Evolutionary conservation across 2,329 filamentous ascomycete genomes (phyloP).

Genomic region (Diaporthe citriasiana): DNA sequence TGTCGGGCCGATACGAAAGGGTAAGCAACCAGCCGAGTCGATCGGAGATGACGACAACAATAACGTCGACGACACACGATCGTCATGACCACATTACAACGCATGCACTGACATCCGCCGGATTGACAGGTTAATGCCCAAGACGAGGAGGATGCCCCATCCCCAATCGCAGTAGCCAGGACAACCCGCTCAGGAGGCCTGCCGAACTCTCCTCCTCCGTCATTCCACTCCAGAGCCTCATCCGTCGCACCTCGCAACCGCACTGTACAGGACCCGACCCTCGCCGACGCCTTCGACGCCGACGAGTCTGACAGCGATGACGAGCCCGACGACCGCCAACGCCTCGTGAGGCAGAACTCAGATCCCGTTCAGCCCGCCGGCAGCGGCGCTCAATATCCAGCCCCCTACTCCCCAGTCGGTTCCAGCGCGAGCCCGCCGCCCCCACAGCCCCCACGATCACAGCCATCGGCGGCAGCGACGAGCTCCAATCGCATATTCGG

Average conservation of each 20-base stretch:
- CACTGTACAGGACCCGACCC: conserved; percentile 73
- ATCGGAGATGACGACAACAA: neutral
- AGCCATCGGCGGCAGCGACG: conserved; percentile 43
- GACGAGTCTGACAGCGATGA: conserved; percentile 83
- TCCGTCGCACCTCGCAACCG: conserved; percentile 69
- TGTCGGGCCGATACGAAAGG: conserved; percentile 71
- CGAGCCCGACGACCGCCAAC: conserved; percentile 85
- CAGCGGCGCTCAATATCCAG: neutral
- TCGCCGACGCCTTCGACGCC: conserved; percentile 93
- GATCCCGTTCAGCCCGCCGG: conserved; percentile 45
- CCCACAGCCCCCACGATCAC: conserved; percentile 46
- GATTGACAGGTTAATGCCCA: conserved; percentile 67
- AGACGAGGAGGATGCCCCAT: conserved; percentile 66
- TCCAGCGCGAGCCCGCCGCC: conserved; percentile 43
- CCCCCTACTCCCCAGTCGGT: conserved; percentile 12
- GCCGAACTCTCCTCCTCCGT: conserved; percentile 79
- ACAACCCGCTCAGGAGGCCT: conserved; percentile 53
- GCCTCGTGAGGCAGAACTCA: conserved; percentile 78
- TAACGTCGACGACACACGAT: neutral
- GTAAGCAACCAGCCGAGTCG: conserved; percentile 55
- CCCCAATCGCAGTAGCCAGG: conserved; percentile 53
- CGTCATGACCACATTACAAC: no score
- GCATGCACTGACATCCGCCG: conserved; percentile 24
- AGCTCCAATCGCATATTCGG: conserved; percentile 67
- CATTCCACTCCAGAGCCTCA: conserved; percentile 88